These are phyloP conservation scores for Saitozyma sp. DNA, from an alignment of 768 basidiomycete species.

Conservation along the genomic window DNA sequence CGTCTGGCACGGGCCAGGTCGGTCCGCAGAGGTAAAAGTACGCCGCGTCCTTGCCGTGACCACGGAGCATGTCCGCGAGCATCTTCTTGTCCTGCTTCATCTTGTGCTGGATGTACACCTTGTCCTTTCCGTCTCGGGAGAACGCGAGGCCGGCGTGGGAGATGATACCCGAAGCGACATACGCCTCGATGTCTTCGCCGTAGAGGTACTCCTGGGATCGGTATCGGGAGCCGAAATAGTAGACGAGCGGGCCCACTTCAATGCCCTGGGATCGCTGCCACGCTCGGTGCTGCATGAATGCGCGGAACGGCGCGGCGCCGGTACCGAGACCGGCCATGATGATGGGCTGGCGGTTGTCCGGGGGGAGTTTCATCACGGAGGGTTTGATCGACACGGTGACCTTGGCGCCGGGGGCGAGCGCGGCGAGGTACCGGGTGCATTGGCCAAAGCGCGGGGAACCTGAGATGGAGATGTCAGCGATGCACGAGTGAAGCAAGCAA, in stretches of 20 bases:
- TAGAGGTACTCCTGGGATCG: slow-evolving; percentile 95
- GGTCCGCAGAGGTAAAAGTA: slow-evolving; percentile 96
- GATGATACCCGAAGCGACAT: slow-evolving; percentile 78
- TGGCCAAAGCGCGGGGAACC: slow-evolving; percentile 82
- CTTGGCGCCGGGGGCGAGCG: slow-evolving; percentile 33
- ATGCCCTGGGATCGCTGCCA: slow-evolving; percentile 72
- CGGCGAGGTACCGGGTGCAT: slow-evolving; percentile 86
- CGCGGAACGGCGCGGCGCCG: slow-evolving; percentile 97
- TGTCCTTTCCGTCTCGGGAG: slow-evolving; percentile 86
- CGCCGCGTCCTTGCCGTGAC: slow-evolving; percentile 52
- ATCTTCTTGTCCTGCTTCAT: slow-evolving; percentile 85
- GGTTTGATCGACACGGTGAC: slow-evolving; percentile 38
- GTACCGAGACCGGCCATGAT: slow-evolving; percentile 99
- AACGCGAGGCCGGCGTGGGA: slow-evolving; percentile 91
- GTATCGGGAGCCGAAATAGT: slow-evolving; percentile 98
- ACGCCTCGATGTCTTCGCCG: slow-evolving; percentile 76
- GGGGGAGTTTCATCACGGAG: slow-evolving; percentile 98
- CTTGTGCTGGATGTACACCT: slow-evolving; percentile 98
- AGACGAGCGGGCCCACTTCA: slow-evolving; percentile 86
- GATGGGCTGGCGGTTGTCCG: slow-evolving; percentile 78
- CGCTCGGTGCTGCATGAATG: slow-evolving; percentile 94
- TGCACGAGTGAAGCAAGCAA: neutral
- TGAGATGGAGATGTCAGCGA: slow-evolving; percentile 52
- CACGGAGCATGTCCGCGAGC: slow-evolving; percentile 70
- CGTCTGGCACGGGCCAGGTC: slow-evolving; percentile 99